Evolutionary conservation across 192 early-diverging fungal species (phyloP).

Genomic region (Mortierella hygrophila): DNA sequence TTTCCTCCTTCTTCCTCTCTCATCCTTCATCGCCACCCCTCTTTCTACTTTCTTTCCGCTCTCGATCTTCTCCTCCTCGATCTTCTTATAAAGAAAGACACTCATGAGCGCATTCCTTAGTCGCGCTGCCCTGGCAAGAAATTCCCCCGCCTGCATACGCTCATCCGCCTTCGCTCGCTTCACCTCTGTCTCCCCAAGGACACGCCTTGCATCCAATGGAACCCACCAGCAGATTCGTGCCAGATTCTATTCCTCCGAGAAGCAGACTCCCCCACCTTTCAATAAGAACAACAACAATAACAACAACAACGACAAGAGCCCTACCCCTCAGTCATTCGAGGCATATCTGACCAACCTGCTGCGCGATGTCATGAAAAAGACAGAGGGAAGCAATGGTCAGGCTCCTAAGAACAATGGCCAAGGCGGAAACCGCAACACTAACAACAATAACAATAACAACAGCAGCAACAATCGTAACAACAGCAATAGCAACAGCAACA

Average conservation of each 20-base stretch:
- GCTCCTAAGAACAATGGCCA: conserved; percentile 32
- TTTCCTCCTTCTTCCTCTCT: not conserved
- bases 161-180: conserved; percentile 20
- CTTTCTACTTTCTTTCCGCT: not conserved
- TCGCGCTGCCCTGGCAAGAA: conserved; percentile 31
- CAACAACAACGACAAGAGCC: conserved; percentile 27
- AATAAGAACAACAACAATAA: conserved; percentile 23
- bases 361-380: conserved; percentile 38
- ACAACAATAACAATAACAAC: conserved; percentile 22
- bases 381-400: conserved; percentile 42
- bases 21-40: not conserved
- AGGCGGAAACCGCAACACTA: conserved; percentile 42
- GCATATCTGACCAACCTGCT: conserved; percentile 73
- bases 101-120: conserved; percentile 46
- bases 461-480: conserved; percentile 25
- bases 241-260: conserved; percentile 42
- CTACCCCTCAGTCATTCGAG: conserved; percentile 77
- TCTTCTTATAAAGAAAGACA: not conserved
- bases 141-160: conserved; percentile 14
- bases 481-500: no score
- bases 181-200: conserved; percentile 1
- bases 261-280: conserved; percentile 10
- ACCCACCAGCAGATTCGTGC: conserved; percentile 15
- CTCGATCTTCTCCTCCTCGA: not conserved
- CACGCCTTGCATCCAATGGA: not conserved